Evolutionary conservation across 2,329 filamentous ascomycete species (phyloP), one percentile per base, ranked within the genome.

Genomic region (Calonectria pseudoturangicola): DNA sequence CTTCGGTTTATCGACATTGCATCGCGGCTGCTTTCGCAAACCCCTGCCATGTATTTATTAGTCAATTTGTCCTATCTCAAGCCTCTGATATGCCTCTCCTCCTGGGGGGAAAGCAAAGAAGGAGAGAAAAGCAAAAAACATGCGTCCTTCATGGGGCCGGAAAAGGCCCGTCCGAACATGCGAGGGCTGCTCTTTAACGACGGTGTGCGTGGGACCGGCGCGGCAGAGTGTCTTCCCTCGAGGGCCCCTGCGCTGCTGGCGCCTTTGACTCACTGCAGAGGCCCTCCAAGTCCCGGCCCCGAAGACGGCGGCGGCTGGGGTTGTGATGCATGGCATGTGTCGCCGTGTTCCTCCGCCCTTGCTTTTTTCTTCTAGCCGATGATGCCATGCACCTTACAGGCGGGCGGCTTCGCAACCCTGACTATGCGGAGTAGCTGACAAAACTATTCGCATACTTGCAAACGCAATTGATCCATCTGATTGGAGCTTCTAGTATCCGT

Each of bases 121-220:
- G 7, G 18, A 12, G 13, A 39, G 27, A 64, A 64, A 45, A 47
- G 41, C 16, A 33, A 69, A 43, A 25, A 15, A 68, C 36, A 27
- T 33, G 54, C 51, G 2, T 28, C 16, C n/a, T 33, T n/a, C 36
- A 60, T 47, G 48, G 70, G 70, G 39, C 65, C 70, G 70, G 70
- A 68, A 71, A 71, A 71, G 64, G 39, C 70, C 58, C 64, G 70
- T 63, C 65, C 65, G 65, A 68, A 66, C 60, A 64, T 66, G 43
- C 45, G 43, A 62, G 28, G 41, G 15, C 18, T 43, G 21, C 48
- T 41, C 36, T 4, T 30, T 54, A 28, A 28, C 16, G 43, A 45
- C 45, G 43, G 27, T n/a, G 51, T 58, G 62, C 62, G 68, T 66
- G 68, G 68, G 58, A 71, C 68, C 63, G 63, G 51, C 62, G 30